Evolutionary conservation across 1,284 basidiomycete species (phyloP).

Genomic region (Ustilago curta): DNA sequence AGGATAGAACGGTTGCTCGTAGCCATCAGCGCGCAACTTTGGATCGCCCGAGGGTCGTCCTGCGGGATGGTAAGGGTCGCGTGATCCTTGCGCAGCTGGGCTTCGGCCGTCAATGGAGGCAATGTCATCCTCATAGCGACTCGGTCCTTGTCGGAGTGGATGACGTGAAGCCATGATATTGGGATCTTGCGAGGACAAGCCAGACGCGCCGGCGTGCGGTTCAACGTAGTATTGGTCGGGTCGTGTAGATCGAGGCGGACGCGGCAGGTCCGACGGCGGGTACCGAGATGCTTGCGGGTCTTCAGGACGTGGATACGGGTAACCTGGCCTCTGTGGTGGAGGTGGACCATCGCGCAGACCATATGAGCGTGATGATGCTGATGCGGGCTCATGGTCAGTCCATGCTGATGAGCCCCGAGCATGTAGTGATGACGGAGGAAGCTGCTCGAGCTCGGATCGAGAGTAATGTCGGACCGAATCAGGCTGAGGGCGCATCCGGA

Average conservation of each 20-base stretch:
- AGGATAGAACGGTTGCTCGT: conserved; percentile 22
- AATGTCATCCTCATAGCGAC: conserved; percentile 7
- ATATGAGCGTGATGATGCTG: conserved; percentile 1
- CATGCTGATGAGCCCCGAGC: conserved; percentile 1
- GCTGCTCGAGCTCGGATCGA: conserved; percentile 21
- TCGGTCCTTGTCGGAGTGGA: conserved; percentile 10
- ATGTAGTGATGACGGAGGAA: conserved; percentile 3
- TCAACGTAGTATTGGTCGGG: conserved; percentile 29
- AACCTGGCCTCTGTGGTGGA: conserved; percentile 3
- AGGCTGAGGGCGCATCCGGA: conserved; percentile 18
- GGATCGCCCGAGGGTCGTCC: conserved; percentile 18
- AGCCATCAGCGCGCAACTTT: conserved; percentile 17
- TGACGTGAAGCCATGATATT: conserved; percentile 12
- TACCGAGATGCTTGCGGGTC: conserved; percentile 15
- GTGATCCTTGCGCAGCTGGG: conserved; percentile 1
- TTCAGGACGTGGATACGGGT: conserved; percentile 7
- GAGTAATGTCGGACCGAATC: conserved; percentile 20
- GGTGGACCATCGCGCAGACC: conserved; percentile 12
- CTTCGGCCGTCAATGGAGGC: conserved; percentile 11
- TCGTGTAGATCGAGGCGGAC: conserved; percentile 14
- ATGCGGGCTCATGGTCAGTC: conserved; percentile 14
- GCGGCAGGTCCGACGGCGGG: conserved; percentile 31
- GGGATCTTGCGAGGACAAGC: conserved; percentile 8
- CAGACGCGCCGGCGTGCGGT: conserved; percentile 1
- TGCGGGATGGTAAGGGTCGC: conserved; percentile 20